Conservation (phyloP, 768 basidiomycete species). For the Paxillus involutus region DNA sequence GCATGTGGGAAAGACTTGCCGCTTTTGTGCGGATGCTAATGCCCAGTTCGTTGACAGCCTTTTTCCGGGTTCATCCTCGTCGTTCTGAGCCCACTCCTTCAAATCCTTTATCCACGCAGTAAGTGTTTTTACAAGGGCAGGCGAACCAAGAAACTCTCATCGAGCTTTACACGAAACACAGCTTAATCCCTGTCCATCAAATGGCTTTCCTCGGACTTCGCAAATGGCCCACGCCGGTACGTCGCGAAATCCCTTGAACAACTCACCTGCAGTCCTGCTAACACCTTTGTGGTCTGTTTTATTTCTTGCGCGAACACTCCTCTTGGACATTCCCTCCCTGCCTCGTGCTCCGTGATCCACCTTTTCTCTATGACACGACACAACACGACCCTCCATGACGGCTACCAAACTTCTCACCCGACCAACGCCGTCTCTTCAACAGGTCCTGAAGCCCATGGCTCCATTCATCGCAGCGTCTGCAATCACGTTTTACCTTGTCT, state of each 20-base stretch:
- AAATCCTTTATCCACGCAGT: no score
- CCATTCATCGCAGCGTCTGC: conserved; percentile 71
- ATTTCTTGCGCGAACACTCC: background rate
- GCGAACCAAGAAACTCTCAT: no score
- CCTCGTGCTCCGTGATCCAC: background rate
- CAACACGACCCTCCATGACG: background rate
- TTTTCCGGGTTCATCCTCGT: no score
- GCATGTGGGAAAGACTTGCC: no score
- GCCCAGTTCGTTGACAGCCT: no score
- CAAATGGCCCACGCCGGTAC: conserved; percentile 18
- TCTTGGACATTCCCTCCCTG: background rate
- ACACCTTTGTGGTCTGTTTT: background rate
- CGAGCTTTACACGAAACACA: no score
- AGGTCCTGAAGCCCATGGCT: conserved; percentile 77
- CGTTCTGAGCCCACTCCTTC: no score
- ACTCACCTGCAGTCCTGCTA: background rate
- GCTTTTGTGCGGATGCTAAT: no score
- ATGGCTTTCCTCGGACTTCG: no score
- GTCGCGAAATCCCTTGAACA: conserved; percentile 2
- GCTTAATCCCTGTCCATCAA: no score
- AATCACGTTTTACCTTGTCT: conserved; percentile 66
- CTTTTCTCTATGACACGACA: background rate
- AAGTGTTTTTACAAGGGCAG: no score
- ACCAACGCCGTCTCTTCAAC: conserved; percentile 13
- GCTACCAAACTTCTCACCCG: no score